Evolutionary conservation across 306 rosid species (phyloP).

Genomic region (Rubus parviflorus): DNA sequence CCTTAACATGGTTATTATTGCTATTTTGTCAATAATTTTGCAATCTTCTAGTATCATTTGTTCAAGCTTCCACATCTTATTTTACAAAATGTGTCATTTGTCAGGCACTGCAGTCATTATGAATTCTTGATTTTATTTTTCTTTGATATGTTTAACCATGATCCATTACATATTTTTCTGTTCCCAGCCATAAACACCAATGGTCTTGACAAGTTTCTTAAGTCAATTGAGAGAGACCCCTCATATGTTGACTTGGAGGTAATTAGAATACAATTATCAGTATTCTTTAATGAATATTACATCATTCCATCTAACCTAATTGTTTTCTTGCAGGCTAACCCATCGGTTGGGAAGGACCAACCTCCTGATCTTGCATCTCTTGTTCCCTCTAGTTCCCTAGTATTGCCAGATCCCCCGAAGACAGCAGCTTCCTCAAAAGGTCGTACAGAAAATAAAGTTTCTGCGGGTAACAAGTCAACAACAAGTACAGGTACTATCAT

Average conservation of each 20-base stretch:
- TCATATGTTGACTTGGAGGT: conserved; percentile 95
- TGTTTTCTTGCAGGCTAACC: conserved; percentile 68
- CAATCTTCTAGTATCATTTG: not conserved
- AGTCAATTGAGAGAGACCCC: conserved; percentile 70
- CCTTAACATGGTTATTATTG: not conserved
- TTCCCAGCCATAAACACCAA: conserved; percentile 61
- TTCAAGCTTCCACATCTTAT: not conserved
- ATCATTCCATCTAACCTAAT: conserved; percentile 16
- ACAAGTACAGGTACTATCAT: conserved; percentile 45
- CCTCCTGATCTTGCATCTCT: conserved; percentile 94
- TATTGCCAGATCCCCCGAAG: conserved; percentile 52
- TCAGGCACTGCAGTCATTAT: not conserved
- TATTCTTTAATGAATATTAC: conserved; percentile 1
- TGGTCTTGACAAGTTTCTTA: conserved; percentile 78
- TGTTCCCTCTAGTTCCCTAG: conserved; percentile 56
- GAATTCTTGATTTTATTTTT: not conserved
- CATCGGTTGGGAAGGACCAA: conserved; percentile 82
- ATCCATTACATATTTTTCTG: conserved; percentile 8
- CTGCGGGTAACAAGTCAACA: conserved; percentile 33
- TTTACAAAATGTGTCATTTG: not conserved
- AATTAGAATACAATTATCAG: conserved; percentile 21
- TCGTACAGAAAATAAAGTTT: conserved; percentile 37
- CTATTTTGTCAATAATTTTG: not conserved
- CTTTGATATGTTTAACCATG: conserved; percentile 1
- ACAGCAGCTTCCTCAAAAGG: conserved; percentile 47